Evolutionary conservation across 2,329 filamentous ascomycete species (phyloP).

Genomic region (Neonectria punicea): DNA sequence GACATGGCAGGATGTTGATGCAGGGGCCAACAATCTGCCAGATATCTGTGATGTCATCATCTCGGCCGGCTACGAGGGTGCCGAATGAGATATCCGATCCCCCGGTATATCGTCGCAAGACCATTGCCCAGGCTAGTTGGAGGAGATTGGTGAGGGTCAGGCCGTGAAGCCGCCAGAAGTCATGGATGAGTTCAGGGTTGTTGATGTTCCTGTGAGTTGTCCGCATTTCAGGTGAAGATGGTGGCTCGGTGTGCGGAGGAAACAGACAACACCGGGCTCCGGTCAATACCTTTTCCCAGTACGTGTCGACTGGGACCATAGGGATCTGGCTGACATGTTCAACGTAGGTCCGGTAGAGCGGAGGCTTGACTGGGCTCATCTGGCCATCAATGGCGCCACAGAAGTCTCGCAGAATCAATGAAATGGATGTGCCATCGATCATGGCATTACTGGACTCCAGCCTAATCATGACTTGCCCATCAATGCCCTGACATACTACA

Average conservation of each 20-base stretch:
- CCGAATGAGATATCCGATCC: neutral
- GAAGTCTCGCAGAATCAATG: neutral
- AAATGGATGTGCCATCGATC: neutral
- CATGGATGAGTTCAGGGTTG: neutral
- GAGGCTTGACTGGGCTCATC: neutral
- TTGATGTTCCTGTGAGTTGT: neutral
- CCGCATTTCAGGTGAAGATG: neutral
- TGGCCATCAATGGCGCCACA: neutral
- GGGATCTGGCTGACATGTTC: neutral
- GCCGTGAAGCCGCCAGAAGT: neutral
- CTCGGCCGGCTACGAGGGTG: neutral
- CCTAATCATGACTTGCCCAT: neutral
- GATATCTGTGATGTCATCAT: neutral
- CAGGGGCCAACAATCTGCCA: neutral
- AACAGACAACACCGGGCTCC: neutral
- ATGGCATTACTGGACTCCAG: neutral
- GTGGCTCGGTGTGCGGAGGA: neutral
- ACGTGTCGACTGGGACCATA: neutral
- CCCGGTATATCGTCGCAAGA: neutral
- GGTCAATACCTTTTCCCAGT: neutral
- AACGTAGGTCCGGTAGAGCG: neutral
- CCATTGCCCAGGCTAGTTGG: neutral
- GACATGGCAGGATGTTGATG: neutral
- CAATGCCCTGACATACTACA: neutral
- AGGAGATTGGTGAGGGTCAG: neutral